These are phyloP conservation scores for Alternaria viburni DNA, from an alignment of 2,329 filamentous ascomycete species.

Conservation along the genomic window DNA sequence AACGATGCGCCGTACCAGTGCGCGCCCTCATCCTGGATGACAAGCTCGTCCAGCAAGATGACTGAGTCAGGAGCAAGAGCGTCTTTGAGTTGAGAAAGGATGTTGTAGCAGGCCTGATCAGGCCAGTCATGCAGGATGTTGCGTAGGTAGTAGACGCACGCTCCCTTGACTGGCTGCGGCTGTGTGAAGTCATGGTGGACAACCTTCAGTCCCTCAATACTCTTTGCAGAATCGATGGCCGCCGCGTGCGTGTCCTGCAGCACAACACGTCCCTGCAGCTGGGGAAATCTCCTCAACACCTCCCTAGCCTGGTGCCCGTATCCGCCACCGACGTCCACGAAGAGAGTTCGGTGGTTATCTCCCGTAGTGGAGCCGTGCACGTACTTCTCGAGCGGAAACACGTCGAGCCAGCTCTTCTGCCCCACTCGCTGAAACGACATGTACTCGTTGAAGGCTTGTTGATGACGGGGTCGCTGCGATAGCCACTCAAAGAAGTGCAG, in stretches of 20 bases:
- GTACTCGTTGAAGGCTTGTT: conserved; percentile 11
- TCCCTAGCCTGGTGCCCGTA: conserved; percentile 7
- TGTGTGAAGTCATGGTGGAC: conserved; percentile 6
- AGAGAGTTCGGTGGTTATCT: neutral
- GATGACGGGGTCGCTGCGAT: conserved; percentile 5
- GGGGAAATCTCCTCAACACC: conserved; percentile 1
- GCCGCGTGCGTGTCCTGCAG: conserved; percentile 6
- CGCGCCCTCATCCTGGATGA: neutral
- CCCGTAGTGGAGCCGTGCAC: neutral
- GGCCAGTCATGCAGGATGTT: conserved; percentile 12
- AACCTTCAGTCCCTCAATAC: conserved; percentile 2
- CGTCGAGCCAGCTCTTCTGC: conserved; percentile 9
- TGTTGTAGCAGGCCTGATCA: conserved; percentile 1
- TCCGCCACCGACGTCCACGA: conserved; percentile 5
- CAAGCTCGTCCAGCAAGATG: conserved; percentile 5
- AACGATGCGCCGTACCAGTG: conserved; percentile 9
- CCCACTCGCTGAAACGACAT: conserved; percentile 10
- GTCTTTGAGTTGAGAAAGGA: conserved; percentile 4
- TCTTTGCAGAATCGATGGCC: conserved; percentile 5
- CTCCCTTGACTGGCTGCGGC: conserved; percentile 1
- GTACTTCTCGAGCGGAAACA: conserved; percentile 6
- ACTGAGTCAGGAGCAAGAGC: conserved; percentile 10
- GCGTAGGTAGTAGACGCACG: conserved; percentile 5
- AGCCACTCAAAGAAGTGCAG: conserved; percentile 11
- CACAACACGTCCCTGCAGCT: conserved; percentile 2